Percentiles rank a stretch among this genome's conserved stretches.
These are phyloP conservation scores for Penicillium angulare DNA, from an alignment of 495 filamentous ascomycete species.

Conservation along the genomic window DNA sequence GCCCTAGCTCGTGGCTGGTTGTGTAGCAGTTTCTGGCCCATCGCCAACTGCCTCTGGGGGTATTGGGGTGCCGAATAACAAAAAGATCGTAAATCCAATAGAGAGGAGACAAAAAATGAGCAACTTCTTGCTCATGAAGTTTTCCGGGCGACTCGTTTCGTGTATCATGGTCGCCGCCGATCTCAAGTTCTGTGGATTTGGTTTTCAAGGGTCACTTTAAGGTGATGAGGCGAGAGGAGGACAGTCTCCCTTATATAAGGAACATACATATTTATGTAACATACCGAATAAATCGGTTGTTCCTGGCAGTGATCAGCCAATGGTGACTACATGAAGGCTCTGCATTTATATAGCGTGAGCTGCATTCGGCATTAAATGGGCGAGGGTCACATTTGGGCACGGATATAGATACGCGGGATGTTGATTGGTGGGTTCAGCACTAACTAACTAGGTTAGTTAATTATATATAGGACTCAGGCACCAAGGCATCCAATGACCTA, in stretches of 20 bases:
- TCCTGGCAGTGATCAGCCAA: background rate
- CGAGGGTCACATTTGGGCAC: background rate
- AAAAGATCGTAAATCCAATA: constrained; percentile 8
- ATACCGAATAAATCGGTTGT: background rate
- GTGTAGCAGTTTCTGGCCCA: background rate
- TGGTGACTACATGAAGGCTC: background rate
- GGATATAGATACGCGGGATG: background rate
- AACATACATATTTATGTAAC: background rate
- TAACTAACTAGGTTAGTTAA: too few relatives aligned
- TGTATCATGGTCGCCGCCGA: background rate
- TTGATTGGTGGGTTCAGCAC: background rate
- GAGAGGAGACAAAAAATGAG: constrained; percentile 10
- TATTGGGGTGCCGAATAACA: constrained; percentile 5
- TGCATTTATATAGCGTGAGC: background rate
- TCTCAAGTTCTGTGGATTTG: background rate
- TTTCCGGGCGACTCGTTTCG: background rate
- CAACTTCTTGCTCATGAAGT: constrained; percentile 12
- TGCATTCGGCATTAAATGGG: background rate
- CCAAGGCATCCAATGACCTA: background rate
- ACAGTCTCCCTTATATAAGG: background rate
- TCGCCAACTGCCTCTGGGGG: background rate
- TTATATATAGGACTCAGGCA: background rate
- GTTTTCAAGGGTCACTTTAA: too few relatives aligned
- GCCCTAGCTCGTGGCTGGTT: background rate
- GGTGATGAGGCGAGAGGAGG: background rate